Conservation (phyloP, 345 rosid genomes). For the Pugionium cornutum region DNA sequence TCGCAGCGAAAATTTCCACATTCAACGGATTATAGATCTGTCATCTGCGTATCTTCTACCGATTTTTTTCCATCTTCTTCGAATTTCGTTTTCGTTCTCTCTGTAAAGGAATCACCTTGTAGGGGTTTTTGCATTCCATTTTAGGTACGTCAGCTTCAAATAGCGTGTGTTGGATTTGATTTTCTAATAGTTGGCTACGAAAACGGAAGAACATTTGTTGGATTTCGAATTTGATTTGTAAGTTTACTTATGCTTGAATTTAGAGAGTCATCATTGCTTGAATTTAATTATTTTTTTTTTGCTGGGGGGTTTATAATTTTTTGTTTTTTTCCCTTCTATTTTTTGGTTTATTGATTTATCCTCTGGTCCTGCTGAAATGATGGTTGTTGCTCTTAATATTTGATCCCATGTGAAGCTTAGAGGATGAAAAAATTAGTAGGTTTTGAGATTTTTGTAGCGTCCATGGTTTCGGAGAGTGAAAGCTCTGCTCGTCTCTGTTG, state of each 20-base stretch:
- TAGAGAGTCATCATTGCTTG: conserved; percentile 7
- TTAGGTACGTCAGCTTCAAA: conserved; percentile 47
- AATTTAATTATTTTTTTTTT: conserved; percentile 21
- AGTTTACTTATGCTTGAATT: conserved; percentile 5
- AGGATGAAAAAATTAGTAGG: conserved; percentile 11
- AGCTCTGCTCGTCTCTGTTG: conserved; percentile 51
- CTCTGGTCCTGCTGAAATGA: conserved; percentile 52
- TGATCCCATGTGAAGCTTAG: conserved; percentile 44
- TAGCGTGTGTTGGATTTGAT: conserved; percentile 19
- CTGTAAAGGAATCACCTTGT: conserved; percentile 39
- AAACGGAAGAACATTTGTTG: not conserved
- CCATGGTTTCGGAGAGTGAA: conserved; percentile 53
- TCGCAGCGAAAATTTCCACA: conserved; percentile 29
- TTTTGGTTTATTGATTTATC: conserved; percentile 32
- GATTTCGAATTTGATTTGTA: not conserved
- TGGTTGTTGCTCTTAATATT: conserved; percentile 54
- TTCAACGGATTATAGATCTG: conserved; percentile 41
- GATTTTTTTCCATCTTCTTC: conserved; percentile 15
- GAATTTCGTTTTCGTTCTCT: conserved; percentile 28
- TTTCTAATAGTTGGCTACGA: not conserved
- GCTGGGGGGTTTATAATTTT: conserved; percentile 19
- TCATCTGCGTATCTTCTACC: conserved; percentile 30
- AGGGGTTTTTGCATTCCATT: conserved; percentile 14
- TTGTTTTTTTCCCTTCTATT: conserved; percentile 4
- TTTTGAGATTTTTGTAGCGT: conserved; percentile 2